Evolutionary conservation across 1,139 yeast genomes (phyloP).

Genomic region (Spencermartinsiella ligniputridi): DNA sequence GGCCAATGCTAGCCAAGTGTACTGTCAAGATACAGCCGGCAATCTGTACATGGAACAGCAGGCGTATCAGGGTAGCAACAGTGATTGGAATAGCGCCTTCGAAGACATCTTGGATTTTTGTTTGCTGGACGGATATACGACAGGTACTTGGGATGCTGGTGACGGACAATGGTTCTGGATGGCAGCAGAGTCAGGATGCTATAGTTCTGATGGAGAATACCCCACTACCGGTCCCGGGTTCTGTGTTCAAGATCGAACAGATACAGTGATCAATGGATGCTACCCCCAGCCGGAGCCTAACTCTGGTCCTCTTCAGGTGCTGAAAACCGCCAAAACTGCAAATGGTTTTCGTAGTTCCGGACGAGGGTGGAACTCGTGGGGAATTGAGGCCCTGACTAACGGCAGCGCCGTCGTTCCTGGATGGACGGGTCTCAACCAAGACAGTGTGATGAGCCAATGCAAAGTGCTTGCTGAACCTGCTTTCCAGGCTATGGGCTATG

Average conservation of each 20-base stretch:
- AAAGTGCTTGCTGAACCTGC: constrained; percentile 6
- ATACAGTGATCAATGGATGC: constrained; percentile 10
- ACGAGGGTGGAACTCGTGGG: constrained; percentile 12
- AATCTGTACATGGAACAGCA: constrained; percentile 3
- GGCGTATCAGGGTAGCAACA: constrained; percentile 1
- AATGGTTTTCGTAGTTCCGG: constrained; percentile 8
- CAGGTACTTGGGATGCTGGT: constrained; percentile 2
- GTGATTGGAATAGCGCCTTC: constrained; percentile 4
- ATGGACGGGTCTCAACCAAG: constrained; percentile 8
- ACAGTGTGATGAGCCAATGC: constrained; percentile 8
- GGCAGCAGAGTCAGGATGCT: constrained; percentile 3
- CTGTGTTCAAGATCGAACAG: constrained; percentile 1
- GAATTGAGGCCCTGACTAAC: constrained; percentile 6
- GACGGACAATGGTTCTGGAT: constrained; percentile 5
- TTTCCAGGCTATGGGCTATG: constrained; percentile 9
- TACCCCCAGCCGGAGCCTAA: constrained; percentile 7
- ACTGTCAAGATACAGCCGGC: constrained; percentile 1
- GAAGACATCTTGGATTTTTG: constrained; percentile 4
- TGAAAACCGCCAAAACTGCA: constrained; percentile 7
- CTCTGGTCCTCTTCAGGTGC: constrained; percentile 6
- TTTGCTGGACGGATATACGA: constrained; percentile 1
- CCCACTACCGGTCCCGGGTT: constrained; percentile 2
- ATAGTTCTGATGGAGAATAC: neutral
- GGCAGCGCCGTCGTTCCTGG: too few species aligned
- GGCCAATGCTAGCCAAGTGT: neutral